Evolutionary conservation across 2,329 filamentous ascomycete genomes (phyloP).

Genomic region (Colletotrichum musae): DNA sequence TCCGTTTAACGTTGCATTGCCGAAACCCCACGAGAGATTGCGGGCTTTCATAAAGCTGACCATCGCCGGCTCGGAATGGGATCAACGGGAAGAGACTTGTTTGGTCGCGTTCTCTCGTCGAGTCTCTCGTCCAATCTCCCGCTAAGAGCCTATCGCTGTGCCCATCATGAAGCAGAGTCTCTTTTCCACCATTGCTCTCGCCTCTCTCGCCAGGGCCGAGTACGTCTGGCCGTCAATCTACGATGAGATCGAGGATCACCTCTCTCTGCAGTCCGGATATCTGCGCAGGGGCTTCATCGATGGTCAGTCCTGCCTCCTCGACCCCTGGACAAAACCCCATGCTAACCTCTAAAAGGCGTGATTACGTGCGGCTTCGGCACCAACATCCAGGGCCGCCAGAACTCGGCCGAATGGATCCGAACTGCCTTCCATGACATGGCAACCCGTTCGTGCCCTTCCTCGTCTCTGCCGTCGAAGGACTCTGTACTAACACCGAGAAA

Average conservation of each 20-base stretch:
- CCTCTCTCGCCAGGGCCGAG: constrained; percentile 19
- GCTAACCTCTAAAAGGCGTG: constrained; percentile 36
- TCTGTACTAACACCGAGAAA: not conserved
- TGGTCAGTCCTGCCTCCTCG: constrained; percentile 6
- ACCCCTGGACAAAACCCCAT: not conserved
- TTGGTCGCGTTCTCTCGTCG: constrained; percentile 4
- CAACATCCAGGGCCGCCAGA: constrained; percentile 41
- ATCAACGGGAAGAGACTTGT: not conserved
- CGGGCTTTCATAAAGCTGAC: constrained; percentile 8
- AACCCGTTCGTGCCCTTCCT: constrained; percentile 31
- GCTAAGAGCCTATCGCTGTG: not conserved
- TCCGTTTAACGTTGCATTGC: constrained; percentile 28
- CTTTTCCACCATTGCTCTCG: constrained; percentile 20
- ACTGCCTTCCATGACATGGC: constrained; percentile 47
- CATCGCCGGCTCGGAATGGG: not conserved
- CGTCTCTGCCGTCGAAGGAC: not conserved
- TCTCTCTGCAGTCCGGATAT: constrained; percentile 39
- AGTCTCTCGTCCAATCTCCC: constrained; percentile 1
- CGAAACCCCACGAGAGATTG: not conserved
- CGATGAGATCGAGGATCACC: constrained; percentile 40
- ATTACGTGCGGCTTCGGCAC: constrained; percentile 42
- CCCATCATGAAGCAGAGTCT: constrained; percentile 32
- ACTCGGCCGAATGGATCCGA: constrained; percentile 47
- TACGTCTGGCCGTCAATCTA: constrained; percentile 39
- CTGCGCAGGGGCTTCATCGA: constrained; percentile 35